A percentile compares a stretch with the other conserved stretches of the same genome.
phyloP scores from a whole-genome alignment of 768 basidiomycete species.

The Heimioporus sp. region DNA sequence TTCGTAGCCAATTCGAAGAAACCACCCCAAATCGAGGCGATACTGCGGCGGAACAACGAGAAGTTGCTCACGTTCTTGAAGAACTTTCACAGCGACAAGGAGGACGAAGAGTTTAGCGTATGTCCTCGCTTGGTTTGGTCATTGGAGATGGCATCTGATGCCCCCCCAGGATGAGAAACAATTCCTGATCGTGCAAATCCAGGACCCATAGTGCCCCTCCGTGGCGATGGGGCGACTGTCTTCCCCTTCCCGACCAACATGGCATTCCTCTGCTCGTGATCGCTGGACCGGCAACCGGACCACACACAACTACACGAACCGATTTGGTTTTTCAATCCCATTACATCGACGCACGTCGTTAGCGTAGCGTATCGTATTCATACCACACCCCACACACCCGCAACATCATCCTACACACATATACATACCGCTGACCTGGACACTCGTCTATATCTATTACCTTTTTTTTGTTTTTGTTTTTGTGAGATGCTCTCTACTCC shows the following conservation, averaged over 20 bases:
- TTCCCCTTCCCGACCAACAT: too few species aligned
- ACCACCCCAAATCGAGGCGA: constrained; percentile 89
- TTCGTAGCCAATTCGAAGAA: constrained; percentile 99
- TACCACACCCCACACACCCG: constrained; percentile 4
- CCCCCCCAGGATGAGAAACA: constrained; percentile 88
- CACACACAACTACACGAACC: not conserved
- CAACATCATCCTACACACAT: too few species aligned
- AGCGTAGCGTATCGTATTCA: constrained; percentile 5
- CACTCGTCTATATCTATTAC: constrained; percentile 5
- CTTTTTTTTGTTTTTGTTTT: not conserved
- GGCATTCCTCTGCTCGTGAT: too few species aligned
- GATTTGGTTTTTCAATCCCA: not conserved
- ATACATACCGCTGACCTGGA: constrained; percentile 6
- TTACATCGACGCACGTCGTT: not conserved
- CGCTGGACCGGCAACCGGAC: too few species aligned
- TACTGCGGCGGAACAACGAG: constrained; percentile 91
- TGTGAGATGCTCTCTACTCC: too few species aligned
- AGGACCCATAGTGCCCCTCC: constrained; percentile 52
- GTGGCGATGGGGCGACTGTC: not conserved
- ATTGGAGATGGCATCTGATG: not conserved
- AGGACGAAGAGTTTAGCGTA: constrained; percentile 95
- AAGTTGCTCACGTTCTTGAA: constrained; percentile 88
- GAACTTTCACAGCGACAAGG: constrained; percentile 97
- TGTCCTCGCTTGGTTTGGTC: constrained; percentile 16
- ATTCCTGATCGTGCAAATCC: constrained; percentile 91